Base-by-base conservation (phyloP, 2,329 filamentous ascomycete genomes). In the Cercospora brassicicola region DNA sequence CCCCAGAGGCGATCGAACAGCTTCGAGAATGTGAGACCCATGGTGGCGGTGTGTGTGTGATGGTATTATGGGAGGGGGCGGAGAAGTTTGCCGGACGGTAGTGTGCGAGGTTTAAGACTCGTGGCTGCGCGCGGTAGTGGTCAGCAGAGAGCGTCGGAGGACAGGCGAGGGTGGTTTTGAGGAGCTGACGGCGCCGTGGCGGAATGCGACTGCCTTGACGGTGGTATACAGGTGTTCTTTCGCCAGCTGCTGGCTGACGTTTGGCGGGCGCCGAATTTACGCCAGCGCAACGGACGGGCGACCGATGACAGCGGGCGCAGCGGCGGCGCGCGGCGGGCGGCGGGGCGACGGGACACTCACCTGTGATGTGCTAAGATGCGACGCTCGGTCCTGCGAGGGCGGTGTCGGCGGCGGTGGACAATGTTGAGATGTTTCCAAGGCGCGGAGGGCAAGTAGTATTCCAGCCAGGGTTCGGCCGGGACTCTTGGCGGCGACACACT, bases 1-100 rank as follows among this genome's bases (percentile, higher is more conserved):
- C 94, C 94, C 86, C 97, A 98, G 86, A 98, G 92, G 89, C 96
- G 97, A 83, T 92, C 92, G 90, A 97, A 94, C 84, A 97, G 90
- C 85, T 96, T 97, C 77, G 93, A 96, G 81, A 97, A 87, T 83
- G 92, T 91, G 78, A 91, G 91, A 84, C 94, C 94, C 94, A 98
- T 98, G 75, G 80, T 90, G 86, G 87, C 87, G 86, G 83, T 76
- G 59, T 72, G 81, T 61, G 51, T 51, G 45, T 51, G 64, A 42
- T 45, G 55, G 62, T 64, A 57, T 28, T 33, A 59, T 39, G 55
- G 57, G 30, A 67, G 62, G 26, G 65, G 59, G 59, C 62, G 48
- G 51, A 33, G 18, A 57, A 23, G 28, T 13, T 28, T 28, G 62
- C 15, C 8, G 36, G 62, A 23, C 33, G 48, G 28, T 20, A 20